Percentiles rank a stretch among this genome's conserved stretches.
phyloP scores from a whole-genome alignment of 1,284 basidiomycete genomes.

The Sanghuangporus sanghuang region DNA sequence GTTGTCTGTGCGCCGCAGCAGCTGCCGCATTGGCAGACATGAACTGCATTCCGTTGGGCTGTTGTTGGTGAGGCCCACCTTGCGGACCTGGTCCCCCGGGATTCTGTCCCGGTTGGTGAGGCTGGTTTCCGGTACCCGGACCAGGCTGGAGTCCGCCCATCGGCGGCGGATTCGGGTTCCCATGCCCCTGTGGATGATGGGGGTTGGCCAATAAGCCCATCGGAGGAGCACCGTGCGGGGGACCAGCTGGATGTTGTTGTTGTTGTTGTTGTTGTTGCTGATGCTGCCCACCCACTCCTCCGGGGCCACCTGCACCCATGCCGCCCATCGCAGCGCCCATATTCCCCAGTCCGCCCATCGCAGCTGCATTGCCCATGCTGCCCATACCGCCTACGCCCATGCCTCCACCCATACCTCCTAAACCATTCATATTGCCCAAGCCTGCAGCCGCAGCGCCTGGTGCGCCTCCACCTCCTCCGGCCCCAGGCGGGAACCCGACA shows the following conservation, averaged over 20 bases:
- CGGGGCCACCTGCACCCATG: neutral
- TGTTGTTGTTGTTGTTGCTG: neutral
- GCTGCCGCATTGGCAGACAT: slow-evolving; percentile 4
- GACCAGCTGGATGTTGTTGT: slow-evolving; percentile 29
- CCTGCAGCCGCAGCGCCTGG: neutral
- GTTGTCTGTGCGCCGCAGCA: neutral
- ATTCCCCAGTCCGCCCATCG: slow-evolving; percentile 8
- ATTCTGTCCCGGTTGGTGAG: neutral
- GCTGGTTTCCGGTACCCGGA: neutral
- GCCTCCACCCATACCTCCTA: slow-evolving; percentile 7
- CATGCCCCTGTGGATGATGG: slow-evolving; percentile 25
- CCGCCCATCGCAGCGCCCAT: neutral
- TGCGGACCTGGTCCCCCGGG: slow-evolving; percentile 3
- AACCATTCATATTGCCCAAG: neutral
- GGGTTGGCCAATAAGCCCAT: slow-evolving; percentile 37
- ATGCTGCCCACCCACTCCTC: neutral
- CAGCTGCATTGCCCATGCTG: slow-evolving; percentile 1
- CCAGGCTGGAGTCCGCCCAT: slow-evolving; percentile 26
- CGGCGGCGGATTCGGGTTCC: slow-evolving; percentile 22
- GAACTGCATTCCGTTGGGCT: slow-evolving; percentile 13
- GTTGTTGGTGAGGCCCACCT: neutral
- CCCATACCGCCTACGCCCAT: slow-evolving; percentile 7
- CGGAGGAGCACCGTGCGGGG: slow-evolving; percentile 27
- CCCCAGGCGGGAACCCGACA: slow-evolving; percentile 7
- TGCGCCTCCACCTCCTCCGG: neutral